Evolutionary conservation across 208 protist species (phyloP), one percentile per base, ranked within the genome.

Genomic region (Trypanosoma rangeli): DNA sequence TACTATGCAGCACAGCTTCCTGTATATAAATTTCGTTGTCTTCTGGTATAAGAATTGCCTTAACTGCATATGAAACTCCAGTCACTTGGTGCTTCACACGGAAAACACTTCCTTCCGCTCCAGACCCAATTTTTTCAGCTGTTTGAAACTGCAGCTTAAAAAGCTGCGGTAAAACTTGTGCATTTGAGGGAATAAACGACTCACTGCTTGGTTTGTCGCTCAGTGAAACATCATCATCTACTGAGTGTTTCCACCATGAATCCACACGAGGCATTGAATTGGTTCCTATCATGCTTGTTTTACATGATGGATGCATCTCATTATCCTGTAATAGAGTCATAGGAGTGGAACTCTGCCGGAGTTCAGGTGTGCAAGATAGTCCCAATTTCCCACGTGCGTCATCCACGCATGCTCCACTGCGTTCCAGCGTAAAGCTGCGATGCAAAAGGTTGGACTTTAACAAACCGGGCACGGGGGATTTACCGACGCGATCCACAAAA

Each of bases 101-200:
- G 59, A 93, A 93, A 24, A 95, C 87, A 55, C 70, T 85, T 37
- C 90, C 90, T 50, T 90, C 87, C 0, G 70, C 90, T 29, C 90
- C 90, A 50, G 74, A 83, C 29, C 90, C 90, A 33, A 95, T 79
- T 72, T 90, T 91, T 63, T 83, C 67, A 0, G 88, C 64, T 9
- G 92, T 76, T 63, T 79, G 78, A 74, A 95, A 93, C 58, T 93
- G 85, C 63, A 82, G 66, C 69, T 93, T 80, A 70, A 95, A 92
- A 16, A 95, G 70, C 20, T 82, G 73, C 13, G 70, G 62, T 33
- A 28, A 49, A 39, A 39, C 33, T 37, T 48, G 20, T 24, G 9
- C 7, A 59, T 58, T 59, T n/a, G 1, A 1, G 20, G 29, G 33
- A 26, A 50, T 46, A 12, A 20, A 15, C 10, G 9, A 37, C 26